phyloP scores from a whole-genome alignment of 1,284 basidiomycete species.

The Filobasidium uniguttulatum region DNA sequence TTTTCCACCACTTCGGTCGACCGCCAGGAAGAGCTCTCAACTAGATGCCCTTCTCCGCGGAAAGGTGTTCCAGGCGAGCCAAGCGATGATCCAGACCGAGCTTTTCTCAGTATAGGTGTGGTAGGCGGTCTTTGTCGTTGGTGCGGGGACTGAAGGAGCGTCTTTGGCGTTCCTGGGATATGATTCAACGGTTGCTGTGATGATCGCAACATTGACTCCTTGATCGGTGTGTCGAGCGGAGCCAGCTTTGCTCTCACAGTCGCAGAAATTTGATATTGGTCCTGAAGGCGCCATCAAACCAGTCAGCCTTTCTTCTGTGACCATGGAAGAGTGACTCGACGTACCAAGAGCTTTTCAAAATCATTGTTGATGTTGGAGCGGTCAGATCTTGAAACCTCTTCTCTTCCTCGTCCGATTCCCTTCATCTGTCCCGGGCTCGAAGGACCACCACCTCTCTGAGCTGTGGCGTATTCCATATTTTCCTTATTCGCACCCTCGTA shows the following conservation, averaged over 20 bases:
- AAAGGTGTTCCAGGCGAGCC: not conserved
- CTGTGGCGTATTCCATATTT: slow-evolving; percentile 2
- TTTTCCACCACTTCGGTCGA: not conserved
- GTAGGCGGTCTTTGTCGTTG: not conserved
- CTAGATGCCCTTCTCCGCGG: not conserved
- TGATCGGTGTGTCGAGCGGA: slow-evolving; percentile 16
- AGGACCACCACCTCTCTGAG: not conserved
- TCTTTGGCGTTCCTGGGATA: not conserved
- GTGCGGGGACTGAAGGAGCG: not conserved
- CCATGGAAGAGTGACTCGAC: not conserved
- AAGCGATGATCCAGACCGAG: not conserved
- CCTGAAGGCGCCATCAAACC: too few relatives aligned
- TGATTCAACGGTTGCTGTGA: slow-evolving; percentile 1
- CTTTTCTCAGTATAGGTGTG: not conserved
- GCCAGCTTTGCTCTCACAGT: slow-evolving; percentile 13
- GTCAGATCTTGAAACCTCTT: too few relatives aligned
- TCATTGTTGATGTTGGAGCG: slow-evolving; percentile 8
- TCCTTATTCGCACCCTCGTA: not conserved
- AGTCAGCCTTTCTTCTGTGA: not conserved
- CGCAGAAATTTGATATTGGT: slow-evolving; percentile 11
- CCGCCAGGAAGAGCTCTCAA: not conserved
- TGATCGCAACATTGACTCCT: slow-evolving; percentile 12
- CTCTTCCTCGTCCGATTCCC: not conserved
- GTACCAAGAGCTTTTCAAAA: slow-evolving; percentile 14
- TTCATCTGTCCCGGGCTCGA: not conserved